Evolutionary conservation across 176 grass and related monocot species (phyloP).

Genomic region (Musa itinerans): DNA sequence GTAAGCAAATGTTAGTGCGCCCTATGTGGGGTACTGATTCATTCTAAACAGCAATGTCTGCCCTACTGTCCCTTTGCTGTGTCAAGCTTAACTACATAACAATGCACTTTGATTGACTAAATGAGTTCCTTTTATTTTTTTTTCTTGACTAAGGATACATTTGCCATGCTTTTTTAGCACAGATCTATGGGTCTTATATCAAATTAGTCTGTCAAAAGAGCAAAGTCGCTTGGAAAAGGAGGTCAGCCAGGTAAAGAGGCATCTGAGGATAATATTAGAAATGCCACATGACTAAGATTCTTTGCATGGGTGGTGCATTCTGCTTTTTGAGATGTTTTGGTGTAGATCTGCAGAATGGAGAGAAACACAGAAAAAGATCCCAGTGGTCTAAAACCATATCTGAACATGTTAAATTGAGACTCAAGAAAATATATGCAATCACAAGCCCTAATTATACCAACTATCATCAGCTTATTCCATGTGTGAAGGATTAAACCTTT

Average conservation of each 20-base stretch:
- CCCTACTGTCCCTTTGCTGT: too few species aligned
- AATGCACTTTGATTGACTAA: too few species aligned
- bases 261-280: conserved; percentile 14
- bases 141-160: neutral
- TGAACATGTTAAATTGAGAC: neutral
- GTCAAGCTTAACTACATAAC: too few species aligned
- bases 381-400: neutral
- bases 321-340: neutral
- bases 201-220: neutral
- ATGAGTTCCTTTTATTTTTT: neutral
- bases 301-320: conserved; percentile 29
- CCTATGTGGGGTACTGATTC: too few species aligned
- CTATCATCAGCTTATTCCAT: neutral
- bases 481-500: too few species aligned
- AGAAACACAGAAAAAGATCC: neutral
- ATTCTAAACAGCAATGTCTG: too few species aligned
- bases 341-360: neutral
- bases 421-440: neutral
- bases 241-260: conserved; percentile 6
- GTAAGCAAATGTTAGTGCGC: too few species aligned
- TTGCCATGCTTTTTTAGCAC: neutral
- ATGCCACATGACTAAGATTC: conserved; percentile 64
- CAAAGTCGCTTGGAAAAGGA: conserved; percentile 41
- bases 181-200: neutral
- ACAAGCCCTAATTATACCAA: neutral